These are phyloP conservation scores for Cocos nucifera DNA, from an alignment of 176 grass and related monocot genomes.

Conservation along the genomic window DNA sequence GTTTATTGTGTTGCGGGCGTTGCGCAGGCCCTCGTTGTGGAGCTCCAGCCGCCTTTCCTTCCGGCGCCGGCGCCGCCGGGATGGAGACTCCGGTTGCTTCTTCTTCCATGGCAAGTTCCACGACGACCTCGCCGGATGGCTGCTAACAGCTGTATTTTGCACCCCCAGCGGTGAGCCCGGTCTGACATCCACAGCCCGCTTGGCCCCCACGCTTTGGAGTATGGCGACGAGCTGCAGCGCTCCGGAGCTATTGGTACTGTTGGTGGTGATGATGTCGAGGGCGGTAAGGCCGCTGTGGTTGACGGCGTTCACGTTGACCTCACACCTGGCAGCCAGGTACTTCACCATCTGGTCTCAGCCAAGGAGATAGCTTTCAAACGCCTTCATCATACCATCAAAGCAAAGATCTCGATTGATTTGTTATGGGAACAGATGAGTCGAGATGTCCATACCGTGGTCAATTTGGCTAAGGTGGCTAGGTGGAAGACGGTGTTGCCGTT, in stretches of 20 bases:
- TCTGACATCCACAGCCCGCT: neutral
- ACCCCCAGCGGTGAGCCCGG: neutral
- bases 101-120: neutral
- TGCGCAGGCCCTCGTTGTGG: neutral
- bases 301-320: neutral
- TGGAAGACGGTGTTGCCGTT: neutral
- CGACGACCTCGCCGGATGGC: neutral
- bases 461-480: neutral
- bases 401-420: neutral
- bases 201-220: neutral
- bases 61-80: neutral
- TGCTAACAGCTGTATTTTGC: too few species aligned
- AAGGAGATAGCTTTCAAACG: neutral
- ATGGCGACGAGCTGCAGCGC: constrained; percentile 1
- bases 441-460: neutral
- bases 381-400: neutral
- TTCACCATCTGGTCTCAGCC: neutral
- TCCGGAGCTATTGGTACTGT: neutral
- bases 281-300: neutral
- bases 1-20: constrained; percentile 4
- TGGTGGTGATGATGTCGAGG: neutral
- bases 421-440: neutral
- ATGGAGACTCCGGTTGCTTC: neutral
- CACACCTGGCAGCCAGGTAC: neutral
- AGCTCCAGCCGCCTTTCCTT: neutral